Conservation (phyloP, 169 alveolate genomes). For the Cryptosporidium sp. region DNA sequence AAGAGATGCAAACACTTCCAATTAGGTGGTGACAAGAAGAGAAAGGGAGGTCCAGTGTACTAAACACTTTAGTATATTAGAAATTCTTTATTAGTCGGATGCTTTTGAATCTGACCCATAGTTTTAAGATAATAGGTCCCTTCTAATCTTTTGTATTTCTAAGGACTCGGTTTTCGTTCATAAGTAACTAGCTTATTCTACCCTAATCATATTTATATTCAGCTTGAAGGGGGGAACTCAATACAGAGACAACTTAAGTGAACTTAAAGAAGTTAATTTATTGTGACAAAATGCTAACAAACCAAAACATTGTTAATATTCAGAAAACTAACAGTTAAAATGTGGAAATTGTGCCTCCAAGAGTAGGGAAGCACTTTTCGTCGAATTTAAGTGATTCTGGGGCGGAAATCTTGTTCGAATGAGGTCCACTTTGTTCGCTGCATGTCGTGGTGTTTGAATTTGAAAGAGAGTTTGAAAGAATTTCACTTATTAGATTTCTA, state of each 20-base stretch:
- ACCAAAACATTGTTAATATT: background rate
- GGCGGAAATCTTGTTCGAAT: constrained; percentile 7
- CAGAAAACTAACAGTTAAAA: background rate
- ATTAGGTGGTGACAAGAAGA: constrained; percentile 96
- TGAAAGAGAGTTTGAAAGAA: constrained; percentile 37
- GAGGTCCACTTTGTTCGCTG: constrained; percentile 39
- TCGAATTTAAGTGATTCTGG: constrained; percentile 62
- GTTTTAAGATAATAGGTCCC: constrained; percentile 7
- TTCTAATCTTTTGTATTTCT: constrained; percentile 19
- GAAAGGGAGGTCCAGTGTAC: constrained; percentile 84
- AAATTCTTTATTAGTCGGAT: constrained; percentile 2
- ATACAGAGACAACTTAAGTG: background rate
- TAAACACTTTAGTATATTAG: constrained; percentile 14
- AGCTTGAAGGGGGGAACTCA: background rate
- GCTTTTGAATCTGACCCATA: constrained; percentile 1
- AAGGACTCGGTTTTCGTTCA: background rate
- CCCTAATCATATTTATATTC: background rate
- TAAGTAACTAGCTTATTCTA: too few relatives aligned
- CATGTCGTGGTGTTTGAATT: constrained; percentile 60
- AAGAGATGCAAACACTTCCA: constrained; percentile 99
- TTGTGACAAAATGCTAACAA: background rate
- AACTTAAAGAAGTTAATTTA: background rate
- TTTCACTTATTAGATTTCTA: constrained; percentile 62
- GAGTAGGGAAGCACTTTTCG: constrained; percentile 74
- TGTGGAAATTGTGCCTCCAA: constrained; percentile 33